A percentile compares a stretch with the other conserved stretches of the same genome.
These are phyloP conservation scores for Paramecium sonneborni DNA, from an alignment of 73 alveolate genomes.

Conservation along the genomic window DNA sequence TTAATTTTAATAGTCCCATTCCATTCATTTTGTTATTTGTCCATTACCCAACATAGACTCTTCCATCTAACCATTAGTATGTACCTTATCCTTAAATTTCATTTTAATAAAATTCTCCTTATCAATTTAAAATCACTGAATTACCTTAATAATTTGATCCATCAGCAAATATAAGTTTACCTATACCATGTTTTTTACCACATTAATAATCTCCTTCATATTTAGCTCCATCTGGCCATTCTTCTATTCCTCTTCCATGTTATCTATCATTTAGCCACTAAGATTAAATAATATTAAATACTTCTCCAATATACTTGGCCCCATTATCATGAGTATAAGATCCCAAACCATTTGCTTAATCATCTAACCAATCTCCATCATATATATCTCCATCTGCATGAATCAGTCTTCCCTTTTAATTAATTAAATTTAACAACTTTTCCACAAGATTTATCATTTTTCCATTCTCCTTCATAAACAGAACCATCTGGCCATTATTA, in stretches of 20 bases:
- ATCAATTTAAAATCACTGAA: conserved; percentile 33
- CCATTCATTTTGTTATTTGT: conserved; percentile 78
- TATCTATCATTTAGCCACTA: conserved; percentile 85
- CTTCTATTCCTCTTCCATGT: conserved; percentile 85
- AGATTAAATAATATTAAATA: background rate
- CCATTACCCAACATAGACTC: conserved; percentile 77
- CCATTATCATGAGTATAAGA: conserved; percentile 85
- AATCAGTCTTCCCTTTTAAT: conserved; percentile 68
- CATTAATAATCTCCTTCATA: conserved; percentile 87
- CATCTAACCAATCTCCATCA: conserved; percentile 85
- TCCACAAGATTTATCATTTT: conserved; percentile 30
- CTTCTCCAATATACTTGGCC: conserved; percentile 85
- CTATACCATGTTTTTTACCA: conserved; percentile 92
- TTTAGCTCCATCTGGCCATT: conserved; percentile 89
- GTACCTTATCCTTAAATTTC: conserved; percentile 77
- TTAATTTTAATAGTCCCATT: conserved; percentile 71
- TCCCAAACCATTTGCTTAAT: conserved; percentile 84
- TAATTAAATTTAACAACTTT: background rate
- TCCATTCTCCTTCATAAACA: conserved; percentile 86
- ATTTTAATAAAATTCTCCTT: conserved; percentile 60
- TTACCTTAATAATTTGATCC: conserved; percentile 76
- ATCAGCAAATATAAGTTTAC: conserved; percentile 74
- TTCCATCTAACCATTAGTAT: conserved; percentile 79
- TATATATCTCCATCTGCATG: conserved; percentile 84
- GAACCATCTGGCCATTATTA: conserved; percentile 78